Conservation (phyloP, 495 filamentous ascomycete genomes). For the Lentithecium fluviatile region DNA sequence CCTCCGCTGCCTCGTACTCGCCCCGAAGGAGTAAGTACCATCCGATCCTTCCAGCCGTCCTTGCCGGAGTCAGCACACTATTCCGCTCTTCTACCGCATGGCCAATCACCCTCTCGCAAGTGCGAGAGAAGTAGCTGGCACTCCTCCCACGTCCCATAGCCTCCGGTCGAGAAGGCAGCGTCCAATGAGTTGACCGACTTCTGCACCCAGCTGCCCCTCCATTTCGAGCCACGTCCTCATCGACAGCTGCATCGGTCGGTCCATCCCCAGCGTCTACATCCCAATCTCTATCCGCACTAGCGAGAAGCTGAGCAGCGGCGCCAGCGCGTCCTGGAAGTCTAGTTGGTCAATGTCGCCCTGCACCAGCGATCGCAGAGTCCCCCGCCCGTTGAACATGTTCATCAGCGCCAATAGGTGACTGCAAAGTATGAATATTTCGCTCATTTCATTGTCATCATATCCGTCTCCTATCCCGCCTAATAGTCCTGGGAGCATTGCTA, state of each 20-base stretch:
- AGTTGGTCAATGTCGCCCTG: not conserved
- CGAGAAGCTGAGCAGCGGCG: constrained; percentile 6
- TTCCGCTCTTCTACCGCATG: constrained; percentile 2
- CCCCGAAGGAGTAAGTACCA: constrained; percentile 4
- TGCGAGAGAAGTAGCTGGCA: constrained; percentile 2
- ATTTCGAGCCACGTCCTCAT: constrained; percentile 11
- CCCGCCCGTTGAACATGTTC: constrained; percentile 18
- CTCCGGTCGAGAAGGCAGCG: constrained; percentile 9
- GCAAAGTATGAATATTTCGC: too few relatives aligned
- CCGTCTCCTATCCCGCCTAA: not conserved
- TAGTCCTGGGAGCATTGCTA: not conserved
- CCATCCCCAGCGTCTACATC: constrained; percentile 7
- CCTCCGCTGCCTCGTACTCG: constrained; percentile 33
- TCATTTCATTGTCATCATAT: not conserved
- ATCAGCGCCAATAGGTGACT: constrained; percentile 14
- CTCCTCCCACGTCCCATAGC: constrained; percentile 2
- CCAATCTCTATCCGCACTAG: constrained; percentile 3
- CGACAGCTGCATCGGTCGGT: constrained; percentile 15
- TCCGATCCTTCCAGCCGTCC: not conserved
- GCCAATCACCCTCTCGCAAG: constrained; percentile 3
- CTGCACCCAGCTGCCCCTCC: constrained; percentile 5
- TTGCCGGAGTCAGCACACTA: not conserved
- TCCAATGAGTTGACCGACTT: constrained; percentile 1
- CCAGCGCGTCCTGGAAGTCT: constrained; percentile 9
- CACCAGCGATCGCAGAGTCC: constrained; percentile 6